Conservation (phyloP, 176 grass and related monocot species). For the Oryza longistaminata region DNA sequence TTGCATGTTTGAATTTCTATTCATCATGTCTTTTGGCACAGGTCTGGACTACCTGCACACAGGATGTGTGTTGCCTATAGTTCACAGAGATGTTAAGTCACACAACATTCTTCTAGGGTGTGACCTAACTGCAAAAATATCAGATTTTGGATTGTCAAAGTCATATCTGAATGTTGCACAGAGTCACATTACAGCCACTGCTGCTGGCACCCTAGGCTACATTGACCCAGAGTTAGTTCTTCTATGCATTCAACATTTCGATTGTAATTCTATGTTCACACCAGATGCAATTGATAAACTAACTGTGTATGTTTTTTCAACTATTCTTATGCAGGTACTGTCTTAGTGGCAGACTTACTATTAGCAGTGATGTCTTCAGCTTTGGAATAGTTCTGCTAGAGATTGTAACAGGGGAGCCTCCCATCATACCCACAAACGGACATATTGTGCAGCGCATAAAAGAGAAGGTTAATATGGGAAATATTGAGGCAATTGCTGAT, state of each 20-base stretch:
- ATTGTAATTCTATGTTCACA: too few species aligned
- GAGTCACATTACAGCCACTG: constrained; percentile 25
- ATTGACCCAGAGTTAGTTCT: constrained; percentile 63
- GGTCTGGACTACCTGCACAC: constrained; percentile 65
- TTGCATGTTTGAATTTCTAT: neutral
- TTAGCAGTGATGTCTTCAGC: constrained; percentile 47
- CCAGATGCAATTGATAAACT: too few species aligned
- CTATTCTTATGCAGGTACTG: constrained; percentile 2
- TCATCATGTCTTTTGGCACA: neutral
- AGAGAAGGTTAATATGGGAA: constrained; percentile 18
- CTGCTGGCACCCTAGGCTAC: constrained; percentile 54
- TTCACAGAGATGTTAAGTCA: constrained; percentile 20
- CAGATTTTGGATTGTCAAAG: constrained; percentile 63
- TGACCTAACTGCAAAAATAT: constrained; percentile 47
- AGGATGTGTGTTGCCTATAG: constrained; percentile 35
- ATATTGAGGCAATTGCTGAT: constrained; percentile 5
- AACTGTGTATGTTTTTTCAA: too few species aligned
- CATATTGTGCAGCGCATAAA: constrained; percentile 9
- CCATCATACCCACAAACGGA: neutral
- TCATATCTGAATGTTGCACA: constrained; percentile 14
- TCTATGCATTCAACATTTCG: neutral
- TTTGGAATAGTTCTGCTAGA: constrained; percentile 38
- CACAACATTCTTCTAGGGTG: constrained; percentile 57
- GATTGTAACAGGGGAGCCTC: constrained; percentile 25
- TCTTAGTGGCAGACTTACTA: constrained; percentile 3